Percentiles rank a stretch among this genome's conserved stretches.
phyloP scores from a whole-genome alignment of 2,329 filamentous ascomycete genomes.

The Emergomyces orientalis region DNA sequence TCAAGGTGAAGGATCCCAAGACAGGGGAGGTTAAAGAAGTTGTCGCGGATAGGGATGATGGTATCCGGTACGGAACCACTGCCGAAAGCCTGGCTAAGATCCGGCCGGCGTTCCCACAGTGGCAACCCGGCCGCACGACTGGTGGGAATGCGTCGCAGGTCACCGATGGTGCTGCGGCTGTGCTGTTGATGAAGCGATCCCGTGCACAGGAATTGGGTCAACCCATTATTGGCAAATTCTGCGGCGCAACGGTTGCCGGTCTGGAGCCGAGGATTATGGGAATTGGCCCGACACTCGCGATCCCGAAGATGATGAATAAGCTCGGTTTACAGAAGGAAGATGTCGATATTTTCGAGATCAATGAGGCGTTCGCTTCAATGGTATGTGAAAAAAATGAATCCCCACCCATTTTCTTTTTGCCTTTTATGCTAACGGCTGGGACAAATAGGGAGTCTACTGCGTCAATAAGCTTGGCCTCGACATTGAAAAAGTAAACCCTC shows the following conservation, averaged over 20 bases:
- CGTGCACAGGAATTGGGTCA: constrained; percentile 77
- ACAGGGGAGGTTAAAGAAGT: constrained; percentile 70
- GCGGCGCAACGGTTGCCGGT: constrained; percentile 70
- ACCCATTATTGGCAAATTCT: constrained; percentile 78
- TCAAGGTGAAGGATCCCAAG: constrained; percentile 80
- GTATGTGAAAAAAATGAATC: constrained; percentile 15
- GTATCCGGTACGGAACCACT: constrained; percentile 73
- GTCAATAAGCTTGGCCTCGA: constrained; percentile 73
- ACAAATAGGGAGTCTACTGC: constrained; percentile 72
- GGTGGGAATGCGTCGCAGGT: constrained; percentile 90
- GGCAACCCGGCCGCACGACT: constrained; percentile 69
- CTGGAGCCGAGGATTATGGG: constrained; percentile 89
- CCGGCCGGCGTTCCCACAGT: constrained; percentile 70
- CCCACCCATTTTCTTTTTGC: constrained; percentile 6
- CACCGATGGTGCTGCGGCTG: constrained; percentile 81
- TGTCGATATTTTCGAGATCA: constrained; percentile 43
- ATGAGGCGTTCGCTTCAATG: constrained; percentile 80
- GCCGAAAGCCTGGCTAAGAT: constrained; percentile 76
- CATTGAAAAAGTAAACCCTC: constrained; percentile 79
- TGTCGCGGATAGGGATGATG: constrained; percentile 72
- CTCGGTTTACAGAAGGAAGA: constrained; percentile 55
- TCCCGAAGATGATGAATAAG: constrained; percentile 76
- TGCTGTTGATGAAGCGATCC: constrained; percentile 84
- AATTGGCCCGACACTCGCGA: constrained; percentile 81
- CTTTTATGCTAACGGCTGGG: neutral